Conservation (phyloP, 441 rosid genomes). For the Erysimum cheiri region DNA sequence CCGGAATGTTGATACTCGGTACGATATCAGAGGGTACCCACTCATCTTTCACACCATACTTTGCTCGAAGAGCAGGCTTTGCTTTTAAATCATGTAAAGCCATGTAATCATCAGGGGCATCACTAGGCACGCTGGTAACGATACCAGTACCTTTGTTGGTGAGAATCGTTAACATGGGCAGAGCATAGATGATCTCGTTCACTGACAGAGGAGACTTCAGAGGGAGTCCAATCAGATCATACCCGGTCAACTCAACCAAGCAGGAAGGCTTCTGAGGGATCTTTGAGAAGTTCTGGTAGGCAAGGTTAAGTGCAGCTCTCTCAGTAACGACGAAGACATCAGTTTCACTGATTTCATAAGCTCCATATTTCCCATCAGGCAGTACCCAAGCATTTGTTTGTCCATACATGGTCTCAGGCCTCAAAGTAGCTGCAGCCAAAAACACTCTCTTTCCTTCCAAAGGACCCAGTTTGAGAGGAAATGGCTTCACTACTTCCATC, state of each 20-base stretch:
- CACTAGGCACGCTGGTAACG: conserved; percentile 95
- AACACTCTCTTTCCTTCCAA: conserved; percentile 79
- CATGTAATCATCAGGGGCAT: conserved; percentile 93
- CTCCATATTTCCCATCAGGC: conserved; percentile 95
- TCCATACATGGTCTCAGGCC: conserved; percentile 98
- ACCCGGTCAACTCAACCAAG: conserved; percentile 79
- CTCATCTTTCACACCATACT: conserved; percentile 85
- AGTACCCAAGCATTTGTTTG: conserved; percentile 97
- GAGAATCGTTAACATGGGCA: conserved; percentile 90
- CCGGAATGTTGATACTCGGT: conserved; percentile 84
- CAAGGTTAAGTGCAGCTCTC: conserved; percentile 86
- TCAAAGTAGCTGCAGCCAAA: conserved; percentile 89
- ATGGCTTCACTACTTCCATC: conserved; percentile 85
- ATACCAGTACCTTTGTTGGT: conserved; percentile 95
- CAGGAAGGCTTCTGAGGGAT: conserved; percentile 76
- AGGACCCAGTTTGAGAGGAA: conserved; percentile 63
- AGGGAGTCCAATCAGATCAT: conserved; percentile 87
- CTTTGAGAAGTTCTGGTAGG: conserved; percentile 83
- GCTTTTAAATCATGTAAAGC: conserved; percentile 78
- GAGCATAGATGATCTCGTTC: conserved; percentile 78
- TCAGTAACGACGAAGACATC: conserved; percentile 75
- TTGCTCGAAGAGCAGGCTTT: conserved; percentile 79
- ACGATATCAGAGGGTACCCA: conserved; percentile 85
- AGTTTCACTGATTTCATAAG: conserved; percentile 83
- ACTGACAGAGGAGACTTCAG: conserved; percentile 76